phyloP scores from a whole-genome alignment of 2,329 filamentous ascomycete genomes.

The Fusarium buharicum region DNA sequence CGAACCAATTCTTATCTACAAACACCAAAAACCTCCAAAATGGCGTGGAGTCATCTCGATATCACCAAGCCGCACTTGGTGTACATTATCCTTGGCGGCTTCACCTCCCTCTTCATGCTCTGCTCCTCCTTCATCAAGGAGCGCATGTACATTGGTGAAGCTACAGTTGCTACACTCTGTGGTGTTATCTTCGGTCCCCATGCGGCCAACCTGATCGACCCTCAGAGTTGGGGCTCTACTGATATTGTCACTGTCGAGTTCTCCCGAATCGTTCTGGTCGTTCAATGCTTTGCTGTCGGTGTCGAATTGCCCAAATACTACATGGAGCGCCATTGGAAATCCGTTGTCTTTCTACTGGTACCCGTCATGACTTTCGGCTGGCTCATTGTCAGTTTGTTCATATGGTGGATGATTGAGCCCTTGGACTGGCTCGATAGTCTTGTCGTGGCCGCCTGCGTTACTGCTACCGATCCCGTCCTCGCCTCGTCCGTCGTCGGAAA shows the following conservation, averaged over 20 bases:
- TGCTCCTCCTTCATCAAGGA: slow-evolving; percentile 99
- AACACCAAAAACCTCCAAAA: slow-evolving; percentile 49
- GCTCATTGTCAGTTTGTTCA: slow-evolving; percentile 90
- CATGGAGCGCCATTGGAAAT: slow-evolving; percentile 98
- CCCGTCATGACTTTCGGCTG: slow-evolving; percentile 98
- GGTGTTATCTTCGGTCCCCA: slow-evolving; percentile 91
- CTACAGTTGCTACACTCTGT: slow-evolving; percentile 89
- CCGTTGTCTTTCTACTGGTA: slow-evolving; percentile 85
- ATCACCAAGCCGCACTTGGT: slow-evolving; percentile 97
- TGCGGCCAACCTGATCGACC: slow-evolving; percentile 83
- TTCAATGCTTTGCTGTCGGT: slow-evolving; percentile 91
- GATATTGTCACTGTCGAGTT: slow-evolving; percentile 91
- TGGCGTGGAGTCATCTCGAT: slow-evolving; percentile 83
- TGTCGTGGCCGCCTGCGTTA: slow-evolving; percentile 89
- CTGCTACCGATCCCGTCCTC: slow-evolving; percentile 94
- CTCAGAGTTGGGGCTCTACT: slow-evolving; percentile 78
- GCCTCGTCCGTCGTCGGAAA: slow-evolving; percentile 98
- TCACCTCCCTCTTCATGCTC: slow-evolving; percentile 98
- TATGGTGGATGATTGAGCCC: slow-evolving; percentile 87
- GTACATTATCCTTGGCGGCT: slow-evolving; percentile 97
- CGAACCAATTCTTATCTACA: slow-evolving; percentile 16
- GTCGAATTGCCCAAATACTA: slow-evolving; percentile 93
- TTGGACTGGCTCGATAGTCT: slow-evolving; percentile 92
- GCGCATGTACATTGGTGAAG: slow-evolving; percentile 97
- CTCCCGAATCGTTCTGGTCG: slow-evolving; percentile 87